phyloP scores from a whole-genome alignment of 305 asterid genomes.

The Rubia peregrina region DNA sequence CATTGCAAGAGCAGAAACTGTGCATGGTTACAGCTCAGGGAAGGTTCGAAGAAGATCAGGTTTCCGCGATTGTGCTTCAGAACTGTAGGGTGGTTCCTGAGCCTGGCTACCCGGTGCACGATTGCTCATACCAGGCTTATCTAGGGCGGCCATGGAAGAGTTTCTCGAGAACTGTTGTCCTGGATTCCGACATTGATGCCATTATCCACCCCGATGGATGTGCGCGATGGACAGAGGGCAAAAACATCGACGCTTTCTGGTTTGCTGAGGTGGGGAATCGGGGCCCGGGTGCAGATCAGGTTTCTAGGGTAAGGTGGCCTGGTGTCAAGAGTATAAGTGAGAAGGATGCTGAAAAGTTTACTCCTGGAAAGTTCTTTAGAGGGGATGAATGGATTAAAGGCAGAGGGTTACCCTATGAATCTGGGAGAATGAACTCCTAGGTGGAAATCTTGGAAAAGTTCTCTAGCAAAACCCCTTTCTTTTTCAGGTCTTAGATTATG shows the following conservation, averaged over 20 bases:
- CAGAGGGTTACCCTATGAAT: conserved; percentile 18
- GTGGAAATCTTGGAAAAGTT: too few relatives aligned
- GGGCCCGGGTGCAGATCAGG: conserved; percentile 18
- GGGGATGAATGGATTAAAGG: conserved; percentile 20
- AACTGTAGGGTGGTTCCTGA: conserved; percentile 32
- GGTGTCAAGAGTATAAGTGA: conserved; percentile 21
- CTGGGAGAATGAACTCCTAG: conserved; percentile 4
- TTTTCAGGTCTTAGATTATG: not conserved
- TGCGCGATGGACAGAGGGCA: conserved; percentile 10
- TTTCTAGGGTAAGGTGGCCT: conserved; percentile 13
- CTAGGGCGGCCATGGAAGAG: conserved; percentile 62
- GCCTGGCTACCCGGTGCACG: not conserved
- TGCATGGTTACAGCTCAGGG: conserved; percentile 70
- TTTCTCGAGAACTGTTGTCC: conserved; percentile 13
- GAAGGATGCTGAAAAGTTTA: conserved; percentile 14
- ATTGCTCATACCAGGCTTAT: conserved; percentile 19
- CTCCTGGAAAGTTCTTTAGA: not conserved
- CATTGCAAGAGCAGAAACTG: conserved; percentile 24
- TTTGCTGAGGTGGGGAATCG: conserved; percentile 17
- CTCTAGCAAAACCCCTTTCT: too few relatives aligned
- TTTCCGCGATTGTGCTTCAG: conserved; percentile 28
- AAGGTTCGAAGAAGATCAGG: conserved; percentile 22
- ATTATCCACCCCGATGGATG: conserved; percentile 15
- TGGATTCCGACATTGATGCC: conserved; percentile 17
- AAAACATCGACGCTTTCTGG: conserved; percentile 12